A percentile compares a stretch with the other conserved stretches of the same genome.
Conservation (phyloP, 306 rosid genomes). For the Cucurbita pepo region DNA sequence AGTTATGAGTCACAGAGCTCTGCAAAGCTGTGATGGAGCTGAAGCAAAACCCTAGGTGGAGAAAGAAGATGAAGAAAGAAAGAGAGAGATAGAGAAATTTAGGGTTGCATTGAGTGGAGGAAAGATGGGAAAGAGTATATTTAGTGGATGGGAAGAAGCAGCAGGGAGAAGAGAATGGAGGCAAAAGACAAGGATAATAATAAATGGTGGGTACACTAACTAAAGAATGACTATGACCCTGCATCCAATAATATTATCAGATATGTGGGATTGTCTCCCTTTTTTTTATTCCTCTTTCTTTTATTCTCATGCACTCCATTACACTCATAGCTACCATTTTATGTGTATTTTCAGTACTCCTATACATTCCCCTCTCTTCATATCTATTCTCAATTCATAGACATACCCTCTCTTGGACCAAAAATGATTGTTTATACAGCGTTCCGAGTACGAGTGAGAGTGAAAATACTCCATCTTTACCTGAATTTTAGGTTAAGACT, state of each 20-base stretch:
- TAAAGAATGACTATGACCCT: constrained; percentile 79
- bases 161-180: constrained; percentile 33
- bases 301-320: constrained; percentile 17
- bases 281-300: constrained; percentile 26
- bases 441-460: background rate
- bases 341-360: too few species aligned
- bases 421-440: too few species aligned
- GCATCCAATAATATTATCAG: constrained; percentile 64
- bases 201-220: constrained; percentile 73
- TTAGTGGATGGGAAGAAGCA: constrained; percentile 85
- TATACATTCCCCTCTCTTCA: too few species aligned
- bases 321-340: background rate
- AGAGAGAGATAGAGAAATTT: background rate
- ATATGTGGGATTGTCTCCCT: constrained; percentile 46
- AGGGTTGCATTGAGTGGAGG: too few species aligned
- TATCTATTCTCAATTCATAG: background rate
- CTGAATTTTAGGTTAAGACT: background rate
- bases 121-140: constrained; percentile 2
- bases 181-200: constrained; percentile 90
- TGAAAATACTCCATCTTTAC: too few species aligned
- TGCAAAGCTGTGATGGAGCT: constrained; percentile 1
- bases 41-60: constrained; percentile 5
- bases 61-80: background rate
- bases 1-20: background rate
- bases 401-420: background rate